These are phyloP conservation scores for Cryptosporidium ubiquitum DNA, from an alignment of 169 alveolate genomes.

Conservation along the genomic window DNA sequence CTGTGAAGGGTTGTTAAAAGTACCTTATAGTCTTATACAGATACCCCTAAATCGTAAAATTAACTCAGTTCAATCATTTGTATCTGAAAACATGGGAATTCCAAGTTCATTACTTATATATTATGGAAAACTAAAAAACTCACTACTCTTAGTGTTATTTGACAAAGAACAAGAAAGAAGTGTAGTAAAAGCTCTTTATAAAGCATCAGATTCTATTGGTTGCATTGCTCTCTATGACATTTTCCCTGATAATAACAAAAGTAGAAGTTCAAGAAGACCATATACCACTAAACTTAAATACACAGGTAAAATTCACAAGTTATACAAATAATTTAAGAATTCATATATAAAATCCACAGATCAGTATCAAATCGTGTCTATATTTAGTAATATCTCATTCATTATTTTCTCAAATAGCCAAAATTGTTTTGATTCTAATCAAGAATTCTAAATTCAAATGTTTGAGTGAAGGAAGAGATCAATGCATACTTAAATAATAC, in stretches of 20 bases:
- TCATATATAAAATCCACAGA: no score
- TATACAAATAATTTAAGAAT: neutral
- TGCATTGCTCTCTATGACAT: constrained; percentile 47
- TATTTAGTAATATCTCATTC: neutral
- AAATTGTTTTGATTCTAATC: neutral
- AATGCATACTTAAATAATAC: no score
- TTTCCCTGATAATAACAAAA: neutral
- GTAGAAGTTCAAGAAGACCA: constrained; percentile 20
- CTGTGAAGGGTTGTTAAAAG: constrained; percentile 73
- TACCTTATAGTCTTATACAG: constrained; percentile 77
- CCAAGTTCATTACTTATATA: constrained; percentile 31
- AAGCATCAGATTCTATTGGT: constrained; percentile 14
- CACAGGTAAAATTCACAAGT: neutral
- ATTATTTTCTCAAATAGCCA: neutral
- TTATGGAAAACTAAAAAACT: constrained; percentile 62
- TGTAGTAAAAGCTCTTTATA: constrained; percentile 11
- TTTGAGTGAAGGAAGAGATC: neutral
- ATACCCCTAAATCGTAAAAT: constrained; percentile 74
- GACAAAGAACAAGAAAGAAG: constrained; percentile 29
- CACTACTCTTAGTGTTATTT: constrained; percentile 24
- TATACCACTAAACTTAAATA: constrained; percentile 35
- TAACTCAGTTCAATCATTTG: constrained; percentile 63
- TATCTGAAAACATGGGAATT: constrained; percentile 16
- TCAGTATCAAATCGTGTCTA: neutral
- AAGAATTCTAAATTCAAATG: no score